Evolutionary conservation across 495 filamentous ascomycete genomes (phyloP).

Genomic region (Aspergillus cristatus): DNA sequence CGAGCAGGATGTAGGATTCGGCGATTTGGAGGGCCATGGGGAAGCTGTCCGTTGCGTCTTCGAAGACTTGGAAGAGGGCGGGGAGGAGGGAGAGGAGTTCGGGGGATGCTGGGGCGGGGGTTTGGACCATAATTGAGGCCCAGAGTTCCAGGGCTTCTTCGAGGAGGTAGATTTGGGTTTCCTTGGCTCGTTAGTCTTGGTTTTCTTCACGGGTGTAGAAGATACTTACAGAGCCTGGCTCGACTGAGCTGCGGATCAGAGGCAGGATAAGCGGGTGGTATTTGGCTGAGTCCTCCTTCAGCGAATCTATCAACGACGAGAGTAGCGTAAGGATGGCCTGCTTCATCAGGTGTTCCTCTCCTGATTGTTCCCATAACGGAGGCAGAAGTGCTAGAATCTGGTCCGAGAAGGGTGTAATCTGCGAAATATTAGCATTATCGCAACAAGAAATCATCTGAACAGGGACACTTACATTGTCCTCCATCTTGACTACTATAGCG

Average conservation of each 20-base stretch:
- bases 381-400: conserved; percentile 73
- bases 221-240: conserved; percentile 58
- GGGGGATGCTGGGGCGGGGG: conserved; percentile 51
- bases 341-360: conserved; percentile 79
- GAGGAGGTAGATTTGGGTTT: conserved; percentile 72
- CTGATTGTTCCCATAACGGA: conserved; percentile 72
- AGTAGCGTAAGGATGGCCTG: conserved; percentile 82
- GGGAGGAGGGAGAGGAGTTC: conserved; percentile 60
- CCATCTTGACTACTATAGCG: conserved; percentile 69
- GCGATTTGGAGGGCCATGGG: conserved; percentile 61
- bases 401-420: conserved; percentile 66
- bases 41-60: conserved; percentile 60
- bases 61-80: conserved; percentile 60
- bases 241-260: conserved; percentile 66
- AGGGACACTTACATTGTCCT: conserved; percentile 49
- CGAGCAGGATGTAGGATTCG: conserved; percentile 71
- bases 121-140: conserved; percentile 65
- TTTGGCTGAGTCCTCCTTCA: conserved; percentile 61
- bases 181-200: conserved; percentile 23
- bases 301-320: conserved; percentile 64
- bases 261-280: conserved; percentile 71
- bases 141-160: conserved; percentile 91
- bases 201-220: not conserved
- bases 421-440: conserved; percentile 7
- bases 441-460: not conserved